Conservation (phyloP, 768 basidiomycete species). For the Lactarius hatsudake region DNA sequence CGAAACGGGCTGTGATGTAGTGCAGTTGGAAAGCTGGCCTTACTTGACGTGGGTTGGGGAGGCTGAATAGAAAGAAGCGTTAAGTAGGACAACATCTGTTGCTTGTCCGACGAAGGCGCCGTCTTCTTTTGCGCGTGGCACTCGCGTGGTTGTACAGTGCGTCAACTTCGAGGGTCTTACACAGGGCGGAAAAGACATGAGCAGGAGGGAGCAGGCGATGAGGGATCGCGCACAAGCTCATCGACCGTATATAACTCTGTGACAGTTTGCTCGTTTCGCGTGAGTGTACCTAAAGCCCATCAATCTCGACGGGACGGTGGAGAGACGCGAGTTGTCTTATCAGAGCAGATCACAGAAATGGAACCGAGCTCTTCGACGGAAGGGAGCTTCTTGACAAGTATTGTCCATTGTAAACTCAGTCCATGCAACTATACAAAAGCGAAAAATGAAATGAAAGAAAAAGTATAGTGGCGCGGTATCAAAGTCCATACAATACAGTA, state of each 20-base stretch:
- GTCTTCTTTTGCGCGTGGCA: conserved; percentile 54
- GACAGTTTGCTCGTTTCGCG: conserved; percentile 91
- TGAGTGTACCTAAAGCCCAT: conserved; percentile 67
- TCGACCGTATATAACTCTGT: conserved; percentile 76
- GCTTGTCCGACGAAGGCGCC: conserved; percentile 81
- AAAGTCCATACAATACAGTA: conserved; percentile 17
- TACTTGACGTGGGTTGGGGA: conserved; percentile 63
- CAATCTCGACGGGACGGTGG: background rate
- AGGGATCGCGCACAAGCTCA: conserved; percentile 64
- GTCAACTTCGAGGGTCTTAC: conserved; percentile 70
- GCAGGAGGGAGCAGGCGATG: conserved; percentile 39
- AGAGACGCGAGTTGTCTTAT: conserved; percentile 64
- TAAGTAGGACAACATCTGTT: conserved; percentile 89
- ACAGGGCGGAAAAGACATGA: conserved; percentile 58
- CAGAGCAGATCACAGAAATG: conserved; percentile 96
- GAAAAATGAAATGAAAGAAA: background rate
- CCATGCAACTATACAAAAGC: conserved; percentile 12
- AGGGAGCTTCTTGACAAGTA: conserved; percentile 83
- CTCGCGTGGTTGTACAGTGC: conserved; percentile 89
- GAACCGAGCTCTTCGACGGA: conserved; percentile 92
- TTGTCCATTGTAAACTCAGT: background rate
- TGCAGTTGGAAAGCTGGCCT: conserved; percentile 31
- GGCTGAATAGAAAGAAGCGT: conserved; percentile 66
- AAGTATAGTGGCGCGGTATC: conserved; percentile 8
- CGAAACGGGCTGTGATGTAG: background rate